These are phyloP conservation scores for Phyllosticta citriasiana DNA, from an alignment of 2,329 filamentous ascomycete species.

Conservation along the genomic window DNA sequence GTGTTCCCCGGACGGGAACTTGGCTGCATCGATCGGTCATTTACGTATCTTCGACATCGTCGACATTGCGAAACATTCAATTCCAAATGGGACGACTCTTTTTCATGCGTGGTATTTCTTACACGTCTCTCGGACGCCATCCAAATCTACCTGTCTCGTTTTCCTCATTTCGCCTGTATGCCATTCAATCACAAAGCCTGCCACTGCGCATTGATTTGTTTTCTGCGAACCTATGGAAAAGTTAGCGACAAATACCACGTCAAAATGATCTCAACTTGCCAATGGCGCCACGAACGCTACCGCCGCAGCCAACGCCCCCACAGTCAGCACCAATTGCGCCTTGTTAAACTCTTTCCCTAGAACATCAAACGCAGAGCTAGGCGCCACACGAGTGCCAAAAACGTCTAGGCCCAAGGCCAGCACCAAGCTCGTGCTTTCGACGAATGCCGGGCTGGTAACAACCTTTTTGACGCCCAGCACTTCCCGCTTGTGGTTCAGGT, in stretches of 20 bases:
- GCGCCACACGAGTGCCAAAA: slow-evolving; percentile 77
- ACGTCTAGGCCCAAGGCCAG: slow-evolving; percentile 83
- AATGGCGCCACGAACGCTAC: slow-evolving; percentile 74
- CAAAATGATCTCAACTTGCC: slow-evolving; percentile 47
- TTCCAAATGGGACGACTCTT: not conserved
- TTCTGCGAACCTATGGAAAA: slow-evolving; percentile 40
- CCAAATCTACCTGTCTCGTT: slow-evolving; percentile 1
- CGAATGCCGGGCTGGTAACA: slow-evolving; percentile 62
- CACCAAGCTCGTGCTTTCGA: slow-evolving; percentile 87
- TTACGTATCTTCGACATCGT: not conserved
- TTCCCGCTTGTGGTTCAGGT: slow-evolving; percentile 73
- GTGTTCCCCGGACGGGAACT: not conserved
- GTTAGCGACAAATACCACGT: slow-evolving; percentile 15
- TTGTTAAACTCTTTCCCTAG: slow-evolving; percentile 92
- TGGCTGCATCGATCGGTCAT: not conserved
- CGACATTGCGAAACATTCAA: not conserved
- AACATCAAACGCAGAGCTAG: slow-evolving; percentile 84
- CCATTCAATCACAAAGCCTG: slow-evolving; percentile 21
- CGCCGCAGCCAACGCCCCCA: slow-evolving; percentile 66
- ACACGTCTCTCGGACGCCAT: not conserved
- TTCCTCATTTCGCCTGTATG: not conserved
- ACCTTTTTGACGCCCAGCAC: slow-evolving; percentile 66
- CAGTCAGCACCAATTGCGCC: slow-evolving; percentile 71
- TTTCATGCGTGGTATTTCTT: not conserved
- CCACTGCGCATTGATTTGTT: slow-evolving; percentile 61